These are phyloP conservation scores for Tetrahymena borealis DNA, from an alignment of 73 alveolate species.

Conservation along the genomic window DNA sequence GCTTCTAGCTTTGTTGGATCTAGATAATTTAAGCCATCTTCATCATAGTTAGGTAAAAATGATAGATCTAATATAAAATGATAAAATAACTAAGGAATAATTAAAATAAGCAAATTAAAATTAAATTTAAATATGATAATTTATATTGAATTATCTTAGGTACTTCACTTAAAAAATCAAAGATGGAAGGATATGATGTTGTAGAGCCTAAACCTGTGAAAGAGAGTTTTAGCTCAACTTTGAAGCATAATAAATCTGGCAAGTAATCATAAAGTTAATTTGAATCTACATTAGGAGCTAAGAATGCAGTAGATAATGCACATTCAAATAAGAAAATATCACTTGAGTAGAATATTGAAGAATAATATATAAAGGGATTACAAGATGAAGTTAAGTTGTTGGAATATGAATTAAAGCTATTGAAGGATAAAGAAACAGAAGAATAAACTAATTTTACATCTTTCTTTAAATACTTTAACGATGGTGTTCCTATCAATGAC, in stretches of 20 bases:
- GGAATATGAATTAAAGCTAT: neutral
- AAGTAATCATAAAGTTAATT: neutral
- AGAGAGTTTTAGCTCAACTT: neutral
- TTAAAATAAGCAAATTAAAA: too few relatives aligned
- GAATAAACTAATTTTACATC: neutral
- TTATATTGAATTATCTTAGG: neutral
- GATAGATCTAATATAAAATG: neutral
- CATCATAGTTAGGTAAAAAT: neutral
- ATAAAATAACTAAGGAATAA: too few relatives aligned
- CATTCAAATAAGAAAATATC: neutral
- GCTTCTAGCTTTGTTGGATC: neutral
- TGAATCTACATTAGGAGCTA: neutral
- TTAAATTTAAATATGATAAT: neutral
- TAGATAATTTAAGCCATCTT: neutral
- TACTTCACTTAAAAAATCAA: neutral
- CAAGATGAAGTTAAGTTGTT: neutral
- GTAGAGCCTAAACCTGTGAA: neutral
- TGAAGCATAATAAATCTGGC: too few relatives aligned
- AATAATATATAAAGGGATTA: neutral
- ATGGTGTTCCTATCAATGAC: neutral
- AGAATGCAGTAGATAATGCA: neutral
- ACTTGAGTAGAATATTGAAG: neutral
- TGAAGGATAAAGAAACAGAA: neutral
- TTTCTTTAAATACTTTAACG: neutral
- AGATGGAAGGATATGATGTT: neutral